Percentiles rank a stretch among this genome's conserved stretches.
Conservation (phyloP, 148 eudicot genomes). For the Hydrangea macrophylla region DNA sequence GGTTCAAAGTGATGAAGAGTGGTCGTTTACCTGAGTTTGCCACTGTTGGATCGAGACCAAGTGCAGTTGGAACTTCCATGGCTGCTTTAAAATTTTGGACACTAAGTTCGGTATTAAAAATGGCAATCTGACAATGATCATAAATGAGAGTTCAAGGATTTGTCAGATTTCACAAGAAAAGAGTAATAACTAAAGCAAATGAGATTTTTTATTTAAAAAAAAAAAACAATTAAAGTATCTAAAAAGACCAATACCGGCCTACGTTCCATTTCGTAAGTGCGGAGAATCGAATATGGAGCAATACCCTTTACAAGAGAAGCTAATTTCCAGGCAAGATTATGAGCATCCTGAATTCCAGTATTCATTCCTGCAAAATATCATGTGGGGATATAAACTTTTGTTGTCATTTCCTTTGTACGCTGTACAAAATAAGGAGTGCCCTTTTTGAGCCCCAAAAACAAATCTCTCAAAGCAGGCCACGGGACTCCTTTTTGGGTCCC, state of each 20-base stretch:
- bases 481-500: neutral
- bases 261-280: slow-evolving; percentile 83
- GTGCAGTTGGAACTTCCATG: slow-evolving; percentile 93
- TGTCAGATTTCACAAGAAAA: neutral
- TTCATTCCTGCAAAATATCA: slow-evolving; percentile 77
- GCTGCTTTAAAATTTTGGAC: slow-evolving; percentile 93
- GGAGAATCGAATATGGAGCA: slow-evolving; percentile 58
- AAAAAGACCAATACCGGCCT: slow-evolving; percentile 54
- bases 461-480: neutral
- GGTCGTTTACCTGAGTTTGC: slow-evolving; percentile 70
- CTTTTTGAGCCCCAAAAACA: neutral
- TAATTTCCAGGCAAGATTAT: slow-evolving; percentile 97
- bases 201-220: too few species aligned
- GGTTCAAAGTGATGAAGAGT: neutral
- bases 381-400: neutral
- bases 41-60: slow-evolving; percentile 84
- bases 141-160: slow-evolving; percentile 3
- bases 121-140: slow-evolving; percentile 64
- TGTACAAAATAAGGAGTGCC: neutral
- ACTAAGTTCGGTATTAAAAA: slow-evolving; percentile 75
- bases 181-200: neutral
- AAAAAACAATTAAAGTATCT: neutral
- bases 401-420: neutral
- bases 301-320: slow-evolving; percentile 68
- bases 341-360: slow-evolving; percentile 97